Base-by-base conservation (phyloP, 768 basidiomycete genomes). In the Tricholoma bakamatsutake region DNA sequence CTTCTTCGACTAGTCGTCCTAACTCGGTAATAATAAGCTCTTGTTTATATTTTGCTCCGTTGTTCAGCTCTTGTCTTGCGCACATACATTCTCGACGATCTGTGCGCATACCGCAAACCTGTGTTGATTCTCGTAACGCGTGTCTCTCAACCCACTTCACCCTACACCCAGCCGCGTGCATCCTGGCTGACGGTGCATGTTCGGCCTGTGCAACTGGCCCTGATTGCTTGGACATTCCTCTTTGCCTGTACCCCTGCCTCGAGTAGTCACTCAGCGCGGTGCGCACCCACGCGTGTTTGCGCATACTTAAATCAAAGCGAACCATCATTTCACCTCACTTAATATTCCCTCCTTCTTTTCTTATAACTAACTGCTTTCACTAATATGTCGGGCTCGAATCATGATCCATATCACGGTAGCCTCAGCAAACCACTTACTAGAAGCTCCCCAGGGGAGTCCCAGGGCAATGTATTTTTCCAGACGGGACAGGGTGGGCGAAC, bases 401-500 rank as follows among this genome's bases (percentile, higher is more conserved):
- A 87, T 73, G 85, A 87, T 75, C 84, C 81, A 69, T 82, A 80
- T 78, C 84, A 81, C 75, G 76, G 77, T 70, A 77, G 73, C 73
- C 74, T 82, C 78, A 77, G 74, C 67, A 82, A 80, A 77, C 71
- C 80, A 66, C 80, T 84, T 77, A 24, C 21, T 24, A 83, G 83
- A 79, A 81, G 80, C 73, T 81, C 85, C 69, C 83, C 85, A 64
- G 80, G 78, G 73, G 83, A 82, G 72, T 69, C 80, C 69, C 83
- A 84, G 74, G 75, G 77, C 43, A 48, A 24, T 73, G 76, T 71
- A 75, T 85, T 85, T 79, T 83, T 87, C 77, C 80, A 81, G 76
- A 79, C 82, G 74, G 83, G 84, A 79, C 87, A 88, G 84, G 87
- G 88, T 89, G 87, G 87, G 87, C 85, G 87, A 83, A 82, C 85